Conservation (phyloP, 495 filamentous ascomycete genomes). For the Xylaria castorea region DNA sequence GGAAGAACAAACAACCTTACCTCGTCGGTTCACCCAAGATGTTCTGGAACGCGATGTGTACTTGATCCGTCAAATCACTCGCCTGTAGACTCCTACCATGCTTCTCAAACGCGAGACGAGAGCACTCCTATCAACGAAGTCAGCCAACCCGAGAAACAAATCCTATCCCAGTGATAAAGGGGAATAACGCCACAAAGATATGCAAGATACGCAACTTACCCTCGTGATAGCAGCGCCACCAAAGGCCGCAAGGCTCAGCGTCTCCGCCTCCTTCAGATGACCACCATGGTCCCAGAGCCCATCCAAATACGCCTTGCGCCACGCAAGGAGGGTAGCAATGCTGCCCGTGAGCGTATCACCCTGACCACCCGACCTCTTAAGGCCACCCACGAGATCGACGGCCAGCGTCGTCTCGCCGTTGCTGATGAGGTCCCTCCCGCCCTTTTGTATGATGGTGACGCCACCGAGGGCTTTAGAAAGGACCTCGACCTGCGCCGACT, state of each 20-base stretch:
- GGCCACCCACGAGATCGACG: constrained; percentile 76
- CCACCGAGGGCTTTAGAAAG: constrained; percentile 82
- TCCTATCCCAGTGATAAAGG: not conserved
- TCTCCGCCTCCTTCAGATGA: constrained; percentile 64
- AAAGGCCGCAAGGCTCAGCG: constrained; percentile 79
- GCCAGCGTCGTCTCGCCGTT: constrained; percentile 78
- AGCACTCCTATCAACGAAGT: constrained; percentile 68
- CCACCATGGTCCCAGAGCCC: constrained; percentile 78
- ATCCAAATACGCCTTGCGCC: constrained; percentile 84
- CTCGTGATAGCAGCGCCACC: constrained; percentile 87
- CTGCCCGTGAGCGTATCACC: constrained; percentile 94
- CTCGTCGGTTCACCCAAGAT: constrained; percentile 67
- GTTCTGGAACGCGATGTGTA: constrained; percentile 80
- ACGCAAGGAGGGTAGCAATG: constrained; percentile 86
- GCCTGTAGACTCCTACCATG: constrained; percentile 92
- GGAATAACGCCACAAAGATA: not conserved
- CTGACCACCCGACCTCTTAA: constrained; percentile 92
- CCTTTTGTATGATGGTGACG: constrained; percentile 91
- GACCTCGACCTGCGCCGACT: constrained; percentile 68
- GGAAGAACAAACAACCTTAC: constrained; percentile 11
- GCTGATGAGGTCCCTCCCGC: constrained; percentile 80
- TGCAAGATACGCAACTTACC: constrained; percentile 43
- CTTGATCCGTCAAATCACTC: constrained; percentile 90
- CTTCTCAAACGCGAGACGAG: constrained; percentile 83
- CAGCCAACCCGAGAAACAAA: constrained; percentile 17